Conservation (phyloP, 352 stramenopile genomes). For the Phytopythium ostracodes region DNA sequence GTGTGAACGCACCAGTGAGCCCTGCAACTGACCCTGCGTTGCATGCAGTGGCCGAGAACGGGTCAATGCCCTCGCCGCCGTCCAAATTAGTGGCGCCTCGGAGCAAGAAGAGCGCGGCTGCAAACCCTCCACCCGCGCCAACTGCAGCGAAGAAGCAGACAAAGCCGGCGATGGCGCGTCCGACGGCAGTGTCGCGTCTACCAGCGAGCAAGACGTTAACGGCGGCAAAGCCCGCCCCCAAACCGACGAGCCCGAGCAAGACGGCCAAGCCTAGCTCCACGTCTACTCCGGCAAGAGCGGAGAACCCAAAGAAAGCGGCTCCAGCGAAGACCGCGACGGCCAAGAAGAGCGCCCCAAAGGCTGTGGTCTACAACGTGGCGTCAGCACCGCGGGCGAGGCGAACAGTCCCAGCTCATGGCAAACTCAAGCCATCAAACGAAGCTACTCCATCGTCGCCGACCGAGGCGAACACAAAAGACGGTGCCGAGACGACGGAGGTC, state of each 20-base stretch:
- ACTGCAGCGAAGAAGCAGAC: not conserved
- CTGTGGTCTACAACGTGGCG: conserved; percentile 1
- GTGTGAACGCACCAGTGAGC: not conserved
- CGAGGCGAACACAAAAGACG: not conserved
- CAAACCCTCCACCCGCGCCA: not conserved
- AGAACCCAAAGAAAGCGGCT: not conserved
- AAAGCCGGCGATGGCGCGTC: not conserved
- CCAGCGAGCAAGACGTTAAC: not conserved
- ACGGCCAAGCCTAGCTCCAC: not conserved
- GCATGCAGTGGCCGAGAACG: not conserved
- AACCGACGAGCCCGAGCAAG: not conserved
- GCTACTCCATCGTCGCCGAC: not conserved
- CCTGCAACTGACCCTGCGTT: not conserved
- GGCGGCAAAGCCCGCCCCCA: not conserved
- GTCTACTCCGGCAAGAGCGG: not conserved
- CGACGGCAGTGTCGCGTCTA: not conserved
- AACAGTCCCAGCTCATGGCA: not conserved
- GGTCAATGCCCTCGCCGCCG: not conserved
- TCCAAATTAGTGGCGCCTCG: not conserved
- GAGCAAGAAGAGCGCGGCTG: not conserved
- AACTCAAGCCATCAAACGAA: not conserved
- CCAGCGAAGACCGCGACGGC: conserved; percentile 2
- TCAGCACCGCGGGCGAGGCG: not conserved
- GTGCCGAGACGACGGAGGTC: too few species aligned
- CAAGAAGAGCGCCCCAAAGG: conserved; percentile 5